phyloP scores from a whole-genome alignment of 352 stramenopile species.

The Pythium oligandrum region DNA sequence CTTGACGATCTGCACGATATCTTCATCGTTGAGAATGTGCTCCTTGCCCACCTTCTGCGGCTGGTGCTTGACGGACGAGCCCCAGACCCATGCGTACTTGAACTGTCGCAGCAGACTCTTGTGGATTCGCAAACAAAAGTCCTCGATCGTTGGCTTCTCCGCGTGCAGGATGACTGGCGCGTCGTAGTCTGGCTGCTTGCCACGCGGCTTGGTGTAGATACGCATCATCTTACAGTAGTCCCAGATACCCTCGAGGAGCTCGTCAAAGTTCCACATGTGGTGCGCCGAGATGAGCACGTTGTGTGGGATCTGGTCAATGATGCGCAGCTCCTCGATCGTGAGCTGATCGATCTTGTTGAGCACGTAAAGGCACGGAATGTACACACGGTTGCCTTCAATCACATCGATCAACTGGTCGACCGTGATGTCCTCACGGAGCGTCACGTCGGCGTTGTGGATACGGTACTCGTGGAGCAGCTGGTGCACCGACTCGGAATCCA shows the following conservation, averaged over 20 bases:
- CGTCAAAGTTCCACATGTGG: constrained; percentile 98
- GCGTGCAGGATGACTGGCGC: constrained; percentile 97
- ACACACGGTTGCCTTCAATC: constrained; percentile 97
- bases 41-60: constrained; percentile 98
- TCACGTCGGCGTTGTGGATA: constrained; percentile 97
- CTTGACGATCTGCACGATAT: constrained; percentile 99
- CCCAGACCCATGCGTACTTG: constrained; percentile 98
- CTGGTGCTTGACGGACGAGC: constrained; percentile 96
- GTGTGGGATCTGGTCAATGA: constrained; percentile 98
- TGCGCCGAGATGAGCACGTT: constrained; percentile 97
- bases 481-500: constrained; percentile 93
- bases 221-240: constrained; percentile 97
- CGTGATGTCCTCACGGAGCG: constrained; percentile 93
- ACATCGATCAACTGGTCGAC: constrained; percentile 99
- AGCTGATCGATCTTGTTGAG: constrained; percentile 99
- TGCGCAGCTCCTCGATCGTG: constrained; percentile 98
- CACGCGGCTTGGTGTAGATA: constrained; percentile 98
- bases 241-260: constrained; percentile 96
- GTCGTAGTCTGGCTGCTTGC: constrained; percentile 93
- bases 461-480: constrained; percentile 98
- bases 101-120: constrained; percentile 87
- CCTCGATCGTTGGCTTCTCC: constrained; percentile 94
- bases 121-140: constrained; percentile 95
- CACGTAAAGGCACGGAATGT: constrained; percentile 98
- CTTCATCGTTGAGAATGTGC: constrained; percentile 96